These are phyloP conservation scores for Boletellus sp. DNA, from an alignment of 768 basidiomycete genomes.

Conservation along the genomic window DNA sequence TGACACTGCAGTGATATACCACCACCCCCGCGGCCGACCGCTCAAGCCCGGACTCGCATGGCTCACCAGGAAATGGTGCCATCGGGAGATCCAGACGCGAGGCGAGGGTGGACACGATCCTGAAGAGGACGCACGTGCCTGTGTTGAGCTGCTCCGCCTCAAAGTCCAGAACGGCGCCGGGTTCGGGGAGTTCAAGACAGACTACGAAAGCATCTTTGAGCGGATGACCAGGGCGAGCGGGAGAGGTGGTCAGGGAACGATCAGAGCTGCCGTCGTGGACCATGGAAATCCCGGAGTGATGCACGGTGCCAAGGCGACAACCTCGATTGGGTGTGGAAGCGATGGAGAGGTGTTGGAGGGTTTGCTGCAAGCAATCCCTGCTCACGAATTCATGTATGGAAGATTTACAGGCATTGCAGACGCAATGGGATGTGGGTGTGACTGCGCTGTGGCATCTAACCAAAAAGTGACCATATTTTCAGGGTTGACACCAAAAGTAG, in stretches of 20 bases:
- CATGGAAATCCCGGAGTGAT: slow-evolving; percentile 79
- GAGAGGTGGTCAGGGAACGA: slow-evolving; percentile 38
- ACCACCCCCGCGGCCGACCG: slow-evolving; percentile 91
- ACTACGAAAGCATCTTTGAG: slow-evolving; percentile 87
- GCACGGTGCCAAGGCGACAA: slow-evolving; percentile 83
- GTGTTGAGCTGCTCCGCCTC: slow-evolving; percentile 75
- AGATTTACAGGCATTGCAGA: slow-evolving; percentile 82
- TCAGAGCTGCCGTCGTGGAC: slow-evolving; percentile 73
- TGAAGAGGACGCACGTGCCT: slow-evolving; percentile 90
- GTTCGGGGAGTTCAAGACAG: slow-evolving; percentile 84
- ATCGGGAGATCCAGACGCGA: slow-evolving; percentile 79
- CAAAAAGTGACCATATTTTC: not conserved
- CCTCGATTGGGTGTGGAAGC: slow-evolving; percentile 64
- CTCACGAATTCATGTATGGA: slow-evolving; percentile 82
- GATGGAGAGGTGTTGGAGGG: slow-evolving; percentile 81
- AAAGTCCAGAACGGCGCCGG: slow-evolving; percentile 75
- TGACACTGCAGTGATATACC: slow-evolving; percentile 86
- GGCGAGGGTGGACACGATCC: slow-evolving; percentile 91
- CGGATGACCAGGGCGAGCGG: slow-evolving; percentile 59
- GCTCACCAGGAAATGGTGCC: slow-evolving; percentile 93
- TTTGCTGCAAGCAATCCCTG: slow-evolving; percentile 51
- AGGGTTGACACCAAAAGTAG: slow-evolving; percentile 64
- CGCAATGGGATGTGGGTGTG: slow-evolving; percentile 68
- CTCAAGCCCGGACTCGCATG: slow-evolving; percentile 96
- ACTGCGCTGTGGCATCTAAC: not conserved